Evolutionary conservation across 805 yeast genomes (phyloP).

Genomic region (Hanseniaspora thailandica): DNA sequence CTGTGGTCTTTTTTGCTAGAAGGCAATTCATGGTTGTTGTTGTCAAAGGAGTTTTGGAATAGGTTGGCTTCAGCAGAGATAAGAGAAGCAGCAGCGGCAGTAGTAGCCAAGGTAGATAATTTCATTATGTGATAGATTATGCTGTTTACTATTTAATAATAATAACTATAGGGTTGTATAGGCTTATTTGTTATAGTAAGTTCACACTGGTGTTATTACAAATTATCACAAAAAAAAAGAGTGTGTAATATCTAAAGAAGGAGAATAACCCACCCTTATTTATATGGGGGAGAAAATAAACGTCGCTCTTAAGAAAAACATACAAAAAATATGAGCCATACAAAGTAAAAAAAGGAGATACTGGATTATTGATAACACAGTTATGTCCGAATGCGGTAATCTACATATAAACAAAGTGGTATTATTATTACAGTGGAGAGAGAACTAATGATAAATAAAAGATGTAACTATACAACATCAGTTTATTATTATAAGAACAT

Average conservation of each 20-base stretch:
- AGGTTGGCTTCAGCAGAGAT: constrained; percentile 16
- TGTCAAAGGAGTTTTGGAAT: constrained; percentile 13
- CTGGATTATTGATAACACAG: background rate
- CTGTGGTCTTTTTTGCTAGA: constrained; percentile 11
- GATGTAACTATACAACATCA: no score
- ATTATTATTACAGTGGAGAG: no score
- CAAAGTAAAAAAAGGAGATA: no score
- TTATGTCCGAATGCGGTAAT: background rate
- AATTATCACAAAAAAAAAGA: background rate
- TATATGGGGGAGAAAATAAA: background rate
- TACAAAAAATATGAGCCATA: background rate
- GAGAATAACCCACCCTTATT: background rate
- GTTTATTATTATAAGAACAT: no score
- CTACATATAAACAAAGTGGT: background rate
- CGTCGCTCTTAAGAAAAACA: background rate
- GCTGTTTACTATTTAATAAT: background rate
- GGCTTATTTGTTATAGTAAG: background rate
- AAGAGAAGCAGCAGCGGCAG: constrained; percentile 29
- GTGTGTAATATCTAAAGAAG: background rate
- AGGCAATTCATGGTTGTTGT: constrained; percentile 1
- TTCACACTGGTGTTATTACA: background rate
- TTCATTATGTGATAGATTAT: background rate
- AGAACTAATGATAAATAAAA: no score
- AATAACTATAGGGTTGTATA: background rate
- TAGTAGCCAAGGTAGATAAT: constrained; percentile 29